Conservation (phyloP, 2,329 filamentous ascomycete species). For the Colletotrichum melonis region DNA sequence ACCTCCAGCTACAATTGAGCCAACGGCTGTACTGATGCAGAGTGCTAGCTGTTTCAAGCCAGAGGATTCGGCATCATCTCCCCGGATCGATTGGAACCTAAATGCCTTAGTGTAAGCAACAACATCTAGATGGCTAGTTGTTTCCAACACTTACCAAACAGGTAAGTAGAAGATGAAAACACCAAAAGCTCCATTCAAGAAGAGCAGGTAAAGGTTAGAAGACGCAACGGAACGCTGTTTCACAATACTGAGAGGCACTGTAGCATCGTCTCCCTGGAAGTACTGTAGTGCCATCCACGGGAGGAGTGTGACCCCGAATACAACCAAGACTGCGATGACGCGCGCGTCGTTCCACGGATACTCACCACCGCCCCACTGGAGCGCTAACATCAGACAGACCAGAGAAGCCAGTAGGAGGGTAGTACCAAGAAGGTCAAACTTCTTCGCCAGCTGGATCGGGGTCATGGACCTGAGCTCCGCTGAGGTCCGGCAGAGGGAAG, state of each 20-base stretch:
- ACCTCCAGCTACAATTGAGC: slow-evolving; percentile 46
- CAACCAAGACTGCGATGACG: slow-evolving; percentile 43
- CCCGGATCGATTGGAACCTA: slow-evolving; percentile 55
- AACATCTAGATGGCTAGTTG: neutral
- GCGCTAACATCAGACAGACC: slow-evolving; percentile 54
- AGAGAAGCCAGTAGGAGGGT: slow-evolving; percentile 27
- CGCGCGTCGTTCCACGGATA: slow-evolving; percentile 42
- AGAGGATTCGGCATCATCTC: slow-evolving; percentile 49
- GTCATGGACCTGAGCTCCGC: neutral
- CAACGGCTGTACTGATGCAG: slow-evolving; percentile 49
- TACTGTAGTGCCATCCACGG: slow-evolving; percentile 50
- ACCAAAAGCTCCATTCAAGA: slow-evolving; percentile 1
- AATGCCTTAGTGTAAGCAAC: neutral
- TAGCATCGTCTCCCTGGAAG: slow-evolving; percentile 55
- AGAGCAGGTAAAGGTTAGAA: neutral
- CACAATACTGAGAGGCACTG: slow-evolving; percentile 48
- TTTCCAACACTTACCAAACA: slow-evolving; percentile 45
- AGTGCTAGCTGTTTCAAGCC: slow-evolving; percentile 53
- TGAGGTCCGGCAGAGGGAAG: neutral
- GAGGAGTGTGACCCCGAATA: slow-evolving; percentile 40
- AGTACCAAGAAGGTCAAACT: slow-evolving; percentile 40
- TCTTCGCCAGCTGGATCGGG: neutral
- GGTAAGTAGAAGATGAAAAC: slow-evolving; percentile 57
- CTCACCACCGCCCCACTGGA: slow-evolving; percentile 54
- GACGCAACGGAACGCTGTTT: neutral